These are phyloP conservation scores for Phytophthora agathidicida DNA, from an alignment of 352 stramenopile species.

Conservation along the genomic window DNA sequence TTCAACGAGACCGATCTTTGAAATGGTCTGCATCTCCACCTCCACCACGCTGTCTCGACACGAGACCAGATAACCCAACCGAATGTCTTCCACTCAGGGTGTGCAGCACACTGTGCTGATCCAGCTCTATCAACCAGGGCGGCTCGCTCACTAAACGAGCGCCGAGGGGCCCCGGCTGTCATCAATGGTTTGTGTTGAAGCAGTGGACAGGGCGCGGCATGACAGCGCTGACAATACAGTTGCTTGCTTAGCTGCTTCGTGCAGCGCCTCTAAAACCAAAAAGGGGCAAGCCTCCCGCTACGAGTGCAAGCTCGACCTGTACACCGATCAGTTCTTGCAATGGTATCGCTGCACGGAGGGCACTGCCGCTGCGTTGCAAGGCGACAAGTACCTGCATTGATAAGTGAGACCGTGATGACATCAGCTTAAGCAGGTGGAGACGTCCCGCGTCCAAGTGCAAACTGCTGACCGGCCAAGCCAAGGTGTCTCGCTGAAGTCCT, in stretches of 20 bases:
- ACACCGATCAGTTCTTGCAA: conserved; percentile 18
- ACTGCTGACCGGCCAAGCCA: conserved; percentile 1
- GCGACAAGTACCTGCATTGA: background rate
- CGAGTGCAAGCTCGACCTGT: conserved; percentile 6
- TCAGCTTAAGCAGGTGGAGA: conserved; percentile 15
- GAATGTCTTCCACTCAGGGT: conserved; percentile 20
- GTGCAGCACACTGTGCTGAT: no score
- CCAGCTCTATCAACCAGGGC: conserved; percentile 6
- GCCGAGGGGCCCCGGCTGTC: conserved; percentile 11
- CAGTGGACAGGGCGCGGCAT: conserved; percentile 20
- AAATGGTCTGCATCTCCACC: conserved; percentile 7
- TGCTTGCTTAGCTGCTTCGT: conserved; percentile 37
- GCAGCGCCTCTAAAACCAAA: conserved; percentile 10
- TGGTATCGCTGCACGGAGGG: conserved; percentile 13
- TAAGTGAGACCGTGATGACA: conserved; percentile 10
- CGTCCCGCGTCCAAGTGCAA: background rate
- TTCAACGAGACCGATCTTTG: conserved; percentile 3
- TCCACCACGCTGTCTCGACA: background rate
- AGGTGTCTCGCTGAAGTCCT: conserved; percentile 17
- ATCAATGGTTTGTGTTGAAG: conserved; percentile 36
- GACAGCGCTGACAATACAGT: conserved; percentile 35
- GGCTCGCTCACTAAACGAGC: conserved; percentile 7
- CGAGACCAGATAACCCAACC: conserved; percentile 21
- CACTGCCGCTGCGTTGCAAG: background rate
- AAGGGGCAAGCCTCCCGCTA: conserved; percentile 19